These are phyloP conservation scores for Sphaerulina populicola DNA, from an alignment of 2,329 filamentous ascomycete species.

Conservation along the genomic window DNA sequence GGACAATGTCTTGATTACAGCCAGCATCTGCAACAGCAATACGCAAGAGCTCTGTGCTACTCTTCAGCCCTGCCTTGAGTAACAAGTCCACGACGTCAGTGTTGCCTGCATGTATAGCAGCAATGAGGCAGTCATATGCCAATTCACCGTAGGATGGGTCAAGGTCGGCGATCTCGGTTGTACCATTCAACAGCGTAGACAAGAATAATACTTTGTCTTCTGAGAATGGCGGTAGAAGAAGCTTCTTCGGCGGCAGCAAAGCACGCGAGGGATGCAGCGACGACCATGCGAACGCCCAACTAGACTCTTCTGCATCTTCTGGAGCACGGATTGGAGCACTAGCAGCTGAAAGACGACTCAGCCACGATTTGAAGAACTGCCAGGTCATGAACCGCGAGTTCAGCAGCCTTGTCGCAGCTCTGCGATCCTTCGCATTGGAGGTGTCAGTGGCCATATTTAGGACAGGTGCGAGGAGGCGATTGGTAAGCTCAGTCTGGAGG, in stretches of 20 bases:
- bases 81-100: slow-evolving; percentile 22
- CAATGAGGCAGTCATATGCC: slow-evolving; percentile 25
- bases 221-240: slow-evolving; percentile 15
- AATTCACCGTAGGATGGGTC: slow-evolving; percentile 24
- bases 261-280: slow-evolving; percentile 16
- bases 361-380: slow-evolving; percentile 27
- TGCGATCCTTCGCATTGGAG: slow-evolving; percentile 12
- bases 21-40: slow-evolving; percentile 29
- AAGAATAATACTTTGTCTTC: slow-evolving; percentile 13
- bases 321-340: neutral
- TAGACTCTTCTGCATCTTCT: neutral
- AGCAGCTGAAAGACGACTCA: slow-evolving; percentile 7
- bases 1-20: slow-evolving; percentile 27
- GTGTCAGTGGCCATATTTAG: slow-evolving; percentile 7
- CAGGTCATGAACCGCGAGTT: slow-evolving; percentile 32
- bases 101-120: slow-evolving; percentile 24
- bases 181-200: slow-evolving; percentile 9
- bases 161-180: slow-evolving; percentile 8
- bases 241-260: slow-evolving; percentile 23
- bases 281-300: slow-evolving; percentile 15
- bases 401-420: slow-evolving; percentile 25
- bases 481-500: slow-evolving; percentile 25
- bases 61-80: slow-evolving; percentile 20
- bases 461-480: slow-evolving; percentile 20
- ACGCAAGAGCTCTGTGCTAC: slow-evolving; percentile 25